phyloP scores from a whole-genome alignment of 2,329 filamentous ascomycete genomes.

The Verticillium nonalfalfae region DNA sequence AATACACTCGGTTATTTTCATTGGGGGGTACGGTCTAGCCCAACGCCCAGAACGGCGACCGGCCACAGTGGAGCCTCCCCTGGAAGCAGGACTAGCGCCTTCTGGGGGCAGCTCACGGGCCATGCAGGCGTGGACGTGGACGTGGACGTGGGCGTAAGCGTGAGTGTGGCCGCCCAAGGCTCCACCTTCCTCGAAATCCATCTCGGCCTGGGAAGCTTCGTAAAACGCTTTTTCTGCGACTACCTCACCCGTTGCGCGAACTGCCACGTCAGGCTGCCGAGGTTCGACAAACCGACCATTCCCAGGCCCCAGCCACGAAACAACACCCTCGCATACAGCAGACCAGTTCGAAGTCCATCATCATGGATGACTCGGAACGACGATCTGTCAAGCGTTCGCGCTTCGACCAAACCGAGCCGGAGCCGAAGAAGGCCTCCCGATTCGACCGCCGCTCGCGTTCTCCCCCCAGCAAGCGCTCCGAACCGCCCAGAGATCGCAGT shows the following conservation, averaged over 20 bases:
- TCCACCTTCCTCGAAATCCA: background rate
- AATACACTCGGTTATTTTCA: background rate
- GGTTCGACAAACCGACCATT: background rate
- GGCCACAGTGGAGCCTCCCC: background rate
- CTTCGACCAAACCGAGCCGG: constrained; percentile 87
- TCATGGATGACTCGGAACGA: constrained; percentile 73
- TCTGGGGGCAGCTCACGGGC: background rate
- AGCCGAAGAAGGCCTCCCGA: constrained; percentile 68
- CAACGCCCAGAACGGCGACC: background rate
- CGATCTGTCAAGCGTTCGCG: constrained; percentile 75
- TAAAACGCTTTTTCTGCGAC: background rate
- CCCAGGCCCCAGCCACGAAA: background rate
- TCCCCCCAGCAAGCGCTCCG: constrained; percentile 60
- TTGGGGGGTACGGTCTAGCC: background rate
- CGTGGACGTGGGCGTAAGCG: no score
- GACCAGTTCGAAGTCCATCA: background rate
- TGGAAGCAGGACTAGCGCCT: background rate
- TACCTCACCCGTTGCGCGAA: background rate
- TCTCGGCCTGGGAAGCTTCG: background rate
- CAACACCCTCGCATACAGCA: background rate
- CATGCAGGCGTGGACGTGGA: background rate
- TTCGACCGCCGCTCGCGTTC: constrained; percentile 92
- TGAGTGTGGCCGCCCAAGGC: background rate
- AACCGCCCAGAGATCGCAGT: constrained; percentile 73
- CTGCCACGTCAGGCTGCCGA: background rate